Evolutionary conservation across 495 filamentous ascomycete species (phyloP).

Genomic region (Penicillium flavigenum): DNA sequence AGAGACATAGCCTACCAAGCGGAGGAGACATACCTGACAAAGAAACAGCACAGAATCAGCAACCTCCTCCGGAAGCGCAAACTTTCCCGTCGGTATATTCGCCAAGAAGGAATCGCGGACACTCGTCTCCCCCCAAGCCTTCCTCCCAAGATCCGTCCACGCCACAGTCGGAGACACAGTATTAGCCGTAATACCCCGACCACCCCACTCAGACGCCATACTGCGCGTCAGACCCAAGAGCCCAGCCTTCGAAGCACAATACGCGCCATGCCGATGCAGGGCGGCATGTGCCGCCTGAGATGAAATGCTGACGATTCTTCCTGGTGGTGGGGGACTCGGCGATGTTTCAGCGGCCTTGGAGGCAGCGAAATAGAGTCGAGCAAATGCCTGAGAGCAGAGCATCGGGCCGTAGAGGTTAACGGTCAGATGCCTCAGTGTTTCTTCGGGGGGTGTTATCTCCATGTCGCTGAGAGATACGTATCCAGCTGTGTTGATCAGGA

Average conservation of each 20-base stretch:
- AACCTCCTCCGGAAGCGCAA: constrained; percentile 45
- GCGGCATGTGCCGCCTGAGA: constrained; percentile 43
- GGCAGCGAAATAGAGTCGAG: constrained; percentile 35
- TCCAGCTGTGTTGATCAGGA: constrained; percentile 44
- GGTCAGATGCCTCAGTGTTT: constrained; percentile 42
- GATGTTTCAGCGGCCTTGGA: constrained; percentile 20
- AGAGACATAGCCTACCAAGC: not conserved
- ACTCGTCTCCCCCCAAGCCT: constrained; percentile 38
- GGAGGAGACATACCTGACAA: constrained; percentile 29
- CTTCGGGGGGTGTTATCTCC: constrained; percentile 38
- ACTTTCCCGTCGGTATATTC: constrained; percentile 40
- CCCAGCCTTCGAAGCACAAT: constrained; percentile 50
- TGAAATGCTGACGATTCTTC: constrained; percentile 39
- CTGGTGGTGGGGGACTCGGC: constrained; percentile 28
- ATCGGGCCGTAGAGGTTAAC: constrained; percentile 41
- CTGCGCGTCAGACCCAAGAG: constrained; percentile 47
- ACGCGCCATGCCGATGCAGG: constrained; percentile 44
- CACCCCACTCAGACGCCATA: constrained; percentile 49
- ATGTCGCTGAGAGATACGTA: constrained; percentile 45
- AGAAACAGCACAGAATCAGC: constrained; percentile 41
- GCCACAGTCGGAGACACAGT: constrained; percentile 43
- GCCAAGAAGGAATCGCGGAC: constrained; percentile 38
- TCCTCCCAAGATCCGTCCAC: constrained; percentile 42
- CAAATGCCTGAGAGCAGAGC: constrained; percentile 47
- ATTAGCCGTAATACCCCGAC: constrained; percentile 38